phyloP scores from a whole-genome alignment of 2,329 filamentous ascomycete genomes.

The Cladophialophora yegresii region DNA sequence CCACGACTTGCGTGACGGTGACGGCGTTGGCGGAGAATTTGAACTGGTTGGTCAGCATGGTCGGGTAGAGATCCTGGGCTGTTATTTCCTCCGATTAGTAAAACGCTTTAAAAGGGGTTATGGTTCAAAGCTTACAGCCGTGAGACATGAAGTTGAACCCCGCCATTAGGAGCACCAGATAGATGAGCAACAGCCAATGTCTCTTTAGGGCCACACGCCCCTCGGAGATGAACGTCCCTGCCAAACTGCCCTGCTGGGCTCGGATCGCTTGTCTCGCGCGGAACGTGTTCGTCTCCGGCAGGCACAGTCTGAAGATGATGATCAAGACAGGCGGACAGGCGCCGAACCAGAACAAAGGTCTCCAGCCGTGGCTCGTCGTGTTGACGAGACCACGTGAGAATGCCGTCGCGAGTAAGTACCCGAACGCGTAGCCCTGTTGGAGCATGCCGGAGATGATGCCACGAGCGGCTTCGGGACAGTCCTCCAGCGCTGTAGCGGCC shows the following conservation, averaged over 20 bases:
- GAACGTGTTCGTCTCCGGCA: constrained; percentile 78
- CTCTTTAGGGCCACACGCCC: constrained; percentile 75
- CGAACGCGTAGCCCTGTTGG: constrained; percentile 65
- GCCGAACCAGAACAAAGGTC: constrained; percentile 87
- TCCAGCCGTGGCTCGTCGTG: constrained; percentile 78
- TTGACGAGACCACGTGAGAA: constrained; percentile 56
- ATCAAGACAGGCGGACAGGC: constrained; percentile 77
- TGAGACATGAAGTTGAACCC: constrained; percentile 81
- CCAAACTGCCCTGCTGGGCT: constrained; percentile 60
- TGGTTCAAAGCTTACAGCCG: constrained; percentile 7
- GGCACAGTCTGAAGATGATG: constrained; percentile 73
- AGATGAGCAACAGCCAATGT: constrained; percentile 78
- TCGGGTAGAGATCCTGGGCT: constrained; percentile 66
- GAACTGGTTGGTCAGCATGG: constrained; percentile 61
- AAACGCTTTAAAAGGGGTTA: no score
- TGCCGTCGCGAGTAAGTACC: constrained; percentile 62
- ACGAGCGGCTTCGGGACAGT: constrained; percentile 60
- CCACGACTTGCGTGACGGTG: constrained; percentile 71
- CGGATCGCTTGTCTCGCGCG: constrained; percentile 64
- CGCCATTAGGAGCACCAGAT: constrained; percentile 83
- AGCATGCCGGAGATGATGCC: constrained; percentile 64
- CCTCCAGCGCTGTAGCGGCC: constrained; percentile 63
- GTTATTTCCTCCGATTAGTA: no score
- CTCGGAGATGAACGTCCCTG: constrained; percentile 70
- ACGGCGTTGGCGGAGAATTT: constrained; percentile 59